These are phyloP conservation scores for Argentina anserina DNA, from an alignment of 306 rosid genomes.

Conservation along the genomic window DNA sequence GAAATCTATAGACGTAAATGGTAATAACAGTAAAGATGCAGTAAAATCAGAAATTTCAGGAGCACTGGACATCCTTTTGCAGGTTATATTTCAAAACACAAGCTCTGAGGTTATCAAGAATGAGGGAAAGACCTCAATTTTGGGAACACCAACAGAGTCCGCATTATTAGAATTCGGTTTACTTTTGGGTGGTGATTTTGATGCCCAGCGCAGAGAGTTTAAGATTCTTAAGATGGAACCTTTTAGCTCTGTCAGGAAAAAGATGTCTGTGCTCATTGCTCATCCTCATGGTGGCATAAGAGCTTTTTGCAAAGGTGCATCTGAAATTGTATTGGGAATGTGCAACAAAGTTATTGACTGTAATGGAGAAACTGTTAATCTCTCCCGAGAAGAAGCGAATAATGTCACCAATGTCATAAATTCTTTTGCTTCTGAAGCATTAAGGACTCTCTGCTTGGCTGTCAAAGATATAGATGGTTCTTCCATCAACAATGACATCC, in stretches of 20 bases:
- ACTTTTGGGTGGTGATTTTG: constrained; percentile 68
- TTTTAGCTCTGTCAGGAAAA: constrained; percentile 84
- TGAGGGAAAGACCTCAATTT: constrained; percentile 56
- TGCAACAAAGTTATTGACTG: constrained; percentile 60
- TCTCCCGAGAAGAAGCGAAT: constrained; percentile 43
- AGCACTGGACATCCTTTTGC: constrained; percentile 48
- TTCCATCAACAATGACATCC: constrained; percentile 32
- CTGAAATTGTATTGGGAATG: constrained; percentile 72
- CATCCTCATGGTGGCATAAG: constrained; percentile 57
- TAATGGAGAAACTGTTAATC: constrained; percentile 56
- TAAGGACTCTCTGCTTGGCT: constrained; percentile 93
- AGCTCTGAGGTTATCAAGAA: constrained; percentile 66
- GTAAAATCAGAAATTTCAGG: constrained; percentile 52
- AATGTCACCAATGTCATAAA: constrained; percentile 51
- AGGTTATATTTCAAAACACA: constrained; percentile 81
- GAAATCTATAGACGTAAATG: constrained; percentile 40
- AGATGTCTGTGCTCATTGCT: constrained; percentile 84
- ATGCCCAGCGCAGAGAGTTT: constrained; percentile 36
- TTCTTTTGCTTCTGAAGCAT: constrained; percentile 76
- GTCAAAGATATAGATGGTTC: constrained; percentile 50
- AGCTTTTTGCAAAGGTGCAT: constrained; percentile 95
- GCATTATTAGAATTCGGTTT: constrained; percentile 77
- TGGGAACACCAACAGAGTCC: constrained; percentile 91
- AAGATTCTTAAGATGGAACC: constrained; percentile 80
- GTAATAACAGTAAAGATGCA: constrained; percentile 38